Evolutionary conservation across 352 stramenopile genomes (phyloP), one percentile per base, ranked within the genome.

Genomic region (Pythium dissimile): DNA sequence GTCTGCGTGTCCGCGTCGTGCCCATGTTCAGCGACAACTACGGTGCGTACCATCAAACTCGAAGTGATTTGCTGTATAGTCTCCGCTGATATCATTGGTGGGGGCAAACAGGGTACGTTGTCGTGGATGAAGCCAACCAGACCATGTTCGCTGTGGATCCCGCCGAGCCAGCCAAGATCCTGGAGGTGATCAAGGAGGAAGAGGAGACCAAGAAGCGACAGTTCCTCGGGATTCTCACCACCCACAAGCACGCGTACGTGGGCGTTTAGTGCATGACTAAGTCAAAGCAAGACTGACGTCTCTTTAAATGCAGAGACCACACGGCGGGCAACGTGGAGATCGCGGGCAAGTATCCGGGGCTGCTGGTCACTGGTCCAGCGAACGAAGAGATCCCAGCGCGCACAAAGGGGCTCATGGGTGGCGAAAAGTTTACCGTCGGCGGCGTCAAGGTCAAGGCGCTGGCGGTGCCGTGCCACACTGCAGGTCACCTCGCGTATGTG

Each of bases 161-260:
- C 11, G 84, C 80, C 0, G 80, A 94, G 55, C 67, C 78, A 1
- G 59, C 68, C 37, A 72, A 75, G 62, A 88, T 94, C 55, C 27
- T 92, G 30, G 46, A 74, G 0, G 80, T 90, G 28, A 54, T 94
- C 20, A 69, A 80, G 51, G 82, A 94, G 61, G 82, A 94, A 47
- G 79, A 89, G 28, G 64, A 66, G 3, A 65, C 59, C 23, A 72
- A 69, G 45, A 86, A 89, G 37, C 82, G 84, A 27, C 66, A 85
- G 51, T 91, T 94, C 38, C 67, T 91, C 13, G 84, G 77, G 5
- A 94, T 98, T 31, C 72, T 98, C 27, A 98, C 90, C 20, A 98
- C 93, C 2, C 93, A 98, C 77, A 96, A 96, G 56, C 93, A 98
- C 82, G 72, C 60, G 85, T 94, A 79, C 44, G 79, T 72, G 16